A percentile compares a stretch with the other conserved stretches of the same genome.
Conservation (phyloP, 495 filamentous ascomycete genomes). For the Neurospora terricola region DNA sequence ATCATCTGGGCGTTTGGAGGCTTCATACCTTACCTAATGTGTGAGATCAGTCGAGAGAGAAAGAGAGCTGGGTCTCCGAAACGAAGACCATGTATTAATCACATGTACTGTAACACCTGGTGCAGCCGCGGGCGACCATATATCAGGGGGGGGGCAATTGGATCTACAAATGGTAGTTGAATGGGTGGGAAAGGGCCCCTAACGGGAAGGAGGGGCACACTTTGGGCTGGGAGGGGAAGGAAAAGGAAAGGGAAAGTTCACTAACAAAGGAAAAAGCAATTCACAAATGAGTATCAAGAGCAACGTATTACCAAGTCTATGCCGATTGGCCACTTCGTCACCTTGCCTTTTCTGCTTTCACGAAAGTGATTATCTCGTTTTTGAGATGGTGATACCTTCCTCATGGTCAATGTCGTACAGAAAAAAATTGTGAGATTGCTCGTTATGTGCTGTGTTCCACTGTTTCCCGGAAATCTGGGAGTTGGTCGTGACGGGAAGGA, state of each 20-base stretch:
- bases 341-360: background rate
- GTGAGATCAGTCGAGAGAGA: background rate
- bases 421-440: background rate
- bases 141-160: background rate
- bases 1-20: background rate
- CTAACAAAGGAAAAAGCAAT: background rate
- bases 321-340: background rate
- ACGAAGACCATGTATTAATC: background rate
- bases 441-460: background rate
- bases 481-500: background rate
- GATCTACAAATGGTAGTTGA: background rate
- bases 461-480: background rate
- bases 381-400: background rate
- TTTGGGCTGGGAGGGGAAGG: background rate
- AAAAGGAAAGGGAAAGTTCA: background rate
- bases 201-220: background rate
- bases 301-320: background rate
- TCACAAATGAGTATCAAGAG: background rate
- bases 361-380: background rate
- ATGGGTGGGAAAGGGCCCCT: background rate
- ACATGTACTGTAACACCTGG: background rate
- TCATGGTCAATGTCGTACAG: background rate
- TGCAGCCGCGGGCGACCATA: background rate
- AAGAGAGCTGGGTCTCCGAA: background rate
- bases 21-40: background rate